Percentiles rank a stretch among this genome's conserved stretches.
Conservation (phyloP, 805 yeast genomes). For the Ogataea pilisensis region DNA sequence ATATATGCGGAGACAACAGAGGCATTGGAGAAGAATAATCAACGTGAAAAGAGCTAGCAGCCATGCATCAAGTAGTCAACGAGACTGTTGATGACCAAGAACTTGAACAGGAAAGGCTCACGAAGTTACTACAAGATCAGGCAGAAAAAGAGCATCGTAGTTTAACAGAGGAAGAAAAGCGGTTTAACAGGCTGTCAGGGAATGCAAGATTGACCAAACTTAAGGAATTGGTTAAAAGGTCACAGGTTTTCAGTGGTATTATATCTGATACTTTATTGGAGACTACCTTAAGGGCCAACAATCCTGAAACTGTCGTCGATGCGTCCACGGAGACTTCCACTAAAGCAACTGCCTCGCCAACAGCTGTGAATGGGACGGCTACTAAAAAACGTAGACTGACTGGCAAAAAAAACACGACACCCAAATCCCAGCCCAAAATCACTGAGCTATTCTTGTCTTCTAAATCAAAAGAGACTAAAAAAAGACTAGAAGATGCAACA, state of each 20-base stretch:
- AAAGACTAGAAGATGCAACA: slow-evolving; percentile 16
- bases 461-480: slow-evolving; percentile 21
- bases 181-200: slow-evolving; percentile 42
- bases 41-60: too few relatives aligned
- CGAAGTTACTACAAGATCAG: slow-evolving; percentile 19
- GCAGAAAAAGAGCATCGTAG: slow-evolving; percentile 7
- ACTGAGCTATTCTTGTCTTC: slow-evolving; percentile 10
- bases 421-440: slow-evolving; percentile 10
- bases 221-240: slow-evolving; percentile 74
- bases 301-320: neutral
- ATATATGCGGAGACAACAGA: too few relatives aligned
- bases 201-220: slow-evolving; percentile 62
- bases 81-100: slow-evolving; percentile 13
- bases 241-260: slow-evolving; percentile 82
- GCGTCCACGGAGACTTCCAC: slow-evolving; percentile 11
- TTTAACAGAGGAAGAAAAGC: slow-evolving; percentile 32
- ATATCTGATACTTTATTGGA: slow-evolving; percentile 74
- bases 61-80: neutral
- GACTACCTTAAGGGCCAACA: slow-evolving; percentile 30
- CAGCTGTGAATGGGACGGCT: neutral
- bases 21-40: too few relatives aligned
- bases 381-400: neutral
- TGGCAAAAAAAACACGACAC: neutral
- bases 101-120: slow-evolving; percentile 23
- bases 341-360: slow-evolving; percentile 1